phyloP scores from a whole-genome alignment of 2,329 filamentous ascomycete species.

The Alternaria longipes region DNA sequence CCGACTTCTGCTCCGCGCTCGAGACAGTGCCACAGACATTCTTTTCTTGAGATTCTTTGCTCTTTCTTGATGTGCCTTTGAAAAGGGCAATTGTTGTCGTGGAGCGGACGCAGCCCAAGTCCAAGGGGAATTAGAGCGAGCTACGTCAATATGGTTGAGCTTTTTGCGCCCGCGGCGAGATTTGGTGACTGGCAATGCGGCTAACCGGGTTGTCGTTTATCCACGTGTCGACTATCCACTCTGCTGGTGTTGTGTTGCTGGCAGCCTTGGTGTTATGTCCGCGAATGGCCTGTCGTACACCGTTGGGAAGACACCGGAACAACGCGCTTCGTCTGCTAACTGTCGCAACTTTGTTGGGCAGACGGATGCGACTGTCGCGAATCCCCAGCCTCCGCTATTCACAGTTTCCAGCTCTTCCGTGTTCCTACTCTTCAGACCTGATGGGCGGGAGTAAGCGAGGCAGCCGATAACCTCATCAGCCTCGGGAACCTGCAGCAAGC shows the following conservation, averaged over 20 bases:
- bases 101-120: conserved; percentile 32
- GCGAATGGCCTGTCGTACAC: conserved; percentile 13
- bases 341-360: not conserved
- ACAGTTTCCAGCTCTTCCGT: conserved; percentile 12
- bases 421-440: conserved; percentile 11
- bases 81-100: conserved; percentile 32
- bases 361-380: conserved; percentile 1
- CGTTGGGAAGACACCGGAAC: conserved; percentile 10
- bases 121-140: conserved; percentile 32
- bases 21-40: conserved; percentile 42
- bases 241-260: conserved; percentile 17
- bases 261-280: conserved; percentile 12
- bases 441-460: conserved; percentile 22
- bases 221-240: conserved; percentile 15
- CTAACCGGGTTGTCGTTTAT: conserved; percentile 10
- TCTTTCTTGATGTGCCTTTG: conserved; percentile 24
- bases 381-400: conserved; percentile 10
- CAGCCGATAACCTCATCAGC: conserved; percentile 16
- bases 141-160: conserved; percentile 32
- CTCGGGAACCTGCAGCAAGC: conserved; percentile 23
- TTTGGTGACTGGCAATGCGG: conserved; percentile 20
- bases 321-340: conserved; percentile 13
- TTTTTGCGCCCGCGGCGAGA: conserved; percentile 24
- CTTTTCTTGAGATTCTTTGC: conserved; percentile 22
- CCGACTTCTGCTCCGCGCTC: conserved; percentile 41